Evolutionary conservation across 2,329 filamentous ascomycete species (phyloP), one percentile per base, ranked within the genome.

Genomic region (Dactylellina haptotyla): DNA sequence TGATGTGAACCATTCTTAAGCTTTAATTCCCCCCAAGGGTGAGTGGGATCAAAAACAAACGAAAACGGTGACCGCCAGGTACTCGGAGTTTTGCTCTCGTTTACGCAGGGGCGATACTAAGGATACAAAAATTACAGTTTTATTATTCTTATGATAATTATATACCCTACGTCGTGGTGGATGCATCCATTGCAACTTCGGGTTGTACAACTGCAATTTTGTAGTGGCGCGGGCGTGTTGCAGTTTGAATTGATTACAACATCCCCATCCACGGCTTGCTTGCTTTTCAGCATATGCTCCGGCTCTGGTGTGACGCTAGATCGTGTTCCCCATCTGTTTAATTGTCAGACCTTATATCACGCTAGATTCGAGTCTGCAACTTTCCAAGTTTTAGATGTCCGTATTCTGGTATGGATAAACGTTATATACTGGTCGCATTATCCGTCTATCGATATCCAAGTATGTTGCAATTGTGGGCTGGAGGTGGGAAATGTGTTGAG

Each of bases 261-360:
- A 30, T 54, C 53, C 39, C 48, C 45, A 50, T 20, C 39, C 46
- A 46, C 46, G 46, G 61, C 48, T 4, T 32, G 46, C 61, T 50
- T 59, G 58, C 56, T 66, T 66, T 73, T 66, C 45, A 73, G 69
- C 69, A 73, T 73, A 73, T 73, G 61, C 69, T 66, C 69, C 69
- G 69, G 57, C 62, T 50, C 61, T 62, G 39, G 54, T 66, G 69
- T 61, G 61, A 62, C 61, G 34, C 61, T 18, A 66, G 54, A 73
- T 64, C 69, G 69, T 73, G 69, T 45, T 37, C 57, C 57, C 69
- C 61, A 73, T 57, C 54, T 45, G 59, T 56, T 34, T 48, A 62
- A 30, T 48, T 43, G 56, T 56, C 56, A 64, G 66, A 72, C 41
- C 51, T 30, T 46, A 37, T 32, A 18, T 61, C 48, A 69, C 46